Conservation (phyloP, 2,329 filamentous ascomycete species). For the Verticillium nonalfalfae region DNA sequence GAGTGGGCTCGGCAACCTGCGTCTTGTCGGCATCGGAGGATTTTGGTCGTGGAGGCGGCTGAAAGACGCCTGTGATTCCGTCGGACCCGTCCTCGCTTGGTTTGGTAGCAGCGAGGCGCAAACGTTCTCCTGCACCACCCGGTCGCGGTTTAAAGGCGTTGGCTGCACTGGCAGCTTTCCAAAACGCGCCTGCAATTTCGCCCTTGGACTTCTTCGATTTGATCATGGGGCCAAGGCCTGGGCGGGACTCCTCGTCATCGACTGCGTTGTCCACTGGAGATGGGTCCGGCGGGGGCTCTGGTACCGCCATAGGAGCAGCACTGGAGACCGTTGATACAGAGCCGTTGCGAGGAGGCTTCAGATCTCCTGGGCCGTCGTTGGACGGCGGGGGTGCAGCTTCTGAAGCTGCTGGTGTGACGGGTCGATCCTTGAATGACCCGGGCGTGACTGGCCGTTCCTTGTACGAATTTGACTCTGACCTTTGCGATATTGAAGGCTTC, state of each 20-base stretch:
- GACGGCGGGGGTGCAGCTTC: slow-evolving; percentile 6
- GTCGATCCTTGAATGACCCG: slow-evolving; percentile 9
- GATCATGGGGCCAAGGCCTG: slow-evolving; percentile 86
- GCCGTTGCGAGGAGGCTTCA: neutral
- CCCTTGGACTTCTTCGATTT: slow-evolving; percentile 67
- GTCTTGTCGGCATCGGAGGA: slow-evolving; percentile 23
- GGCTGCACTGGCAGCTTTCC: slow-evolving; percentile 72
- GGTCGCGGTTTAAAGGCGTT: slow-evolving; percentile 75
- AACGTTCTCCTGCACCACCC: slow-evolving; percentile 77
- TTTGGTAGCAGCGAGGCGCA: slow-evolving; percentile 57
- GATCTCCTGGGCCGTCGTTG: neutral
- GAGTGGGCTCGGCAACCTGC: slow-evolving; percentile 14
- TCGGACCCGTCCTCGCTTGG: slow-evolving; percentile 60
- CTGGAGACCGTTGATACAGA: slow-evolving; percentile 2
- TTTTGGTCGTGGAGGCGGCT: slow-evolving; percentile 57
- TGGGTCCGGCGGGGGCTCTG: slow-evolving; percentile 18
- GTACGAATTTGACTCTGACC: slow-evolving; percentile 23
- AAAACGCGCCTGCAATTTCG: slow-evolving; percentile 70
- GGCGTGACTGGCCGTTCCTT: slow-evolving; percentile 23
- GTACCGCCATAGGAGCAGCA: slow-evolving; percentile 15
- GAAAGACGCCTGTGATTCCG: slow-evolving; percentile 84
- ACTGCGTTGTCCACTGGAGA: neutral
- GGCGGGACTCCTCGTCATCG: slow-evolving; percentile 42
- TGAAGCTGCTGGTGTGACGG: slow-evolving; percentile 7
- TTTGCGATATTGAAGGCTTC: slow-evolving; percentile 32